Evolutionary conservation across 1,284 basidiomycete species (phyloP), one percentile per base, ranked within the genome.

Genomic region (Rhodotorula sp.): DNA sequence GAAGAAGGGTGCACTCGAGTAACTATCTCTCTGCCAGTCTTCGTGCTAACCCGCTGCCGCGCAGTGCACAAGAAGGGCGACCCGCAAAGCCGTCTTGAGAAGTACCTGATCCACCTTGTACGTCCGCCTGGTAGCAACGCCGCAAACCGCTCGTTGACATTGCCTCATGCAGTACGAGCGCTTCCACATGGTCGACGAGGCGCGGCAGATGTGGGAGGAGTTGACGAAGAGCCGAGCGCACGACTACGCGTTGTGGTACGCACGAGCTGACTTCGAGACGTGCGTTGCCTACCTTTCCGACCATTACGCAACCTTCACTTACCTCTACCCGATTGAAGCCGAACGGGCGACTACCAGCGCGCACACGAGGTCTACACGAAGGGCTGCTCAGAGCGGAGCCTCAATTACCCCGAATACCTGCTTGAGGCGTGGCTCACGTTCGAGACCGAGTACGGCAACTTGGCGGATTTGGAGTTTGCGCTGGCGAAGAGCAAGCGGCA

Each of bases 371-470:
- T 86, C 7, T 93, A 90, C 80, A 81, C 82, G 28, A 85, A 60
- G 87, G 65, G 82, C 88, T 20, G 85, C 87, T 15, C 77, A 72
- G 62, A 51, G 9, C 89, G 88, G 78, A 85, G 87, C 55, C 76
- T 95, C 52, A 94, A 97, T 80, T 96, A 93, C 89, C 92, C 94
- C 0, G 93, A 96, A 79, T 89, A 88, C 4, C 83, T 98, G 9
- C 92, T 92, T 86, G 90, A 94, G 68, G 89, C 90, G 0, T 96
- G 91, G 88, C 78, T 88, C 8, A 81, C 84, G 22, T 96, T 98
- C 75, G 95, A 98, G 79, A 87, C 92, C 71, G 81, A 90, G 6
- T 84, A 92, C 75, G 95, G 95, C 1, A 84, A 85, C 13, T 81
- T 91, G 11, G 82, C 86, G 52, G 86, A 88, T 9, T 80, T 96